Evolutionary conservation across 306 rosid genomes (phyloP), one percentile per base, ranked within the genome.

Genomic region (Castanea crenata): DNA sequence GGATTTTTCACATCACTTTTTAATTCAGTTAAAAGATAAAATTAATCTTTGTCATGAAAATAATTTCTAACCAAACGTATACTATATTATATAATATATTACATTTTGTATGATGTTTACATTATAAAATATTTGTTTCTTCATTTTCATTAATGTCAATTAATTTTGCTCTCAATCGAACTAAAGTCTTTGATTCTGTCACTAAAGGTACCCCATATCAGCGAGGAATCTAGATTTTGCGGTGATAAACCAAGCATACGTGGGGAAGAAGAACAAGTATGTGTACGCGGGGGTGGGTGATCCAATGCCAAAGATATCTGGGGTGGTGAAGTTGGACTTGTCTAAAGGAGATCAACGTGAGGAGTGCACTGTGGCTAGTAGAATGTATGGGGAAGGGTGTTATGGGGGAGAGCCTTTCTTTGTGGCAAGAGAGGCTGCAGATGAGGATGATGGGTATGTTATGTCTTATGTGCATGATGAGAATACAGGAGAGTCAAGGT

Each of bases 351-450:
- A 87, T 41, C 46, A 7, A 71, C 77, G 87, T 2, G 19, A 77
- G n/a, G 93, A 92, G 57, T 85, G 90, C 15, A 89, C 84, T 27
- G 89, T 90, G 25, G 97, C 86, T 0, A 74, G 88, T 55, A 82
- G 94, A 74, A 88, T 95, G 87, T 95, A 4, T 15, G 98, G 92
- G 0, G 86, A 69, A 4, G 91, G 89, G 1, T 93, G 96, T 71
- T 95, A 81, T 29, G 99, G 97, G 4, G 98, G 97, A 0, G 97
- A 93, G 68, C 98, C 99, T 0, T 91, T 93, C 32, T 93, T 91
- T 3, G 98, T 95, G 88, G 93, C 92, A 2, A 89, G 46, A 41
- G 46, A 76, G 59, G 92, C 84, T 0, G 78, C 62, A 1, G 92
- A 79, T 78, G 93, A 91, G 27, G 99, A 92, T 44, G 99, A 93